A percentile compares a stretch with the other conserved stretches of the same genome.
Evolutionary conservation across 2,329 filamentous ascomycete genomes (phyloP).

Genomic region (Lasiodiplodia hormozganensis): DNA sequence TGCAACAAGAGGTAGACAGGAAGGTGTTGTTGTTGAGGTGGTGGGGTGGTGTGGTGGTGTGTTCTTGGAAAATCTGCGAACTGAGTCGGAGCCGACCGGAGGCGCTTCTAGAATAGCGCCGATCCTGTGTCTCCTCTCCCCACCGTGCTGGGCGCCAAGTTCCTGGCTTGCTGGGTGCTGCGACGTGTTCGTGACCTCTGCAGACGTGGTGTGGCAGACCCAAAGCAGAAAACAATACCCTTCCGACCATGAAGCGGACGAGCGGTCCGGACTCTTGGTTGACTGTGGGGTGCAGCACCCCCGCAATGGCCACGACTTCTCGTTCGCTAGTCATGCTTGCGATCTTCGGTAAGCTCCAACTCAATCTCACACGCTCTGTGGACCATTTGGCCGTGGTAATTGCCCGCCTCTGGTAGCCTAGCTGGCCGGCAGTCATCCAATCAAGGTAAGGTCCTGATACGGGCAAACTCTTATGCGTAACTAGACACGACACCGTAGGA

Average conservation of each 20-base stretch:
- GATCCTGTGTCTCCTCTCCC: background rate
- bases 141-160: slow-evolving; percentile 18
- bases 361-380: background rate
- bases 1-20: background rate
- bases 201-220: background rate
- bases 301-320: slow-evolving; percentile 2
- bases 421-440: background rate
- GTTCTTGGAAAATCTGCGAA: slow-evolving; percentile 6
- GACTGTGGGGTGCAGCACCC: background rate
- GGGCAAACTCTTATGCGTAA: background rate
- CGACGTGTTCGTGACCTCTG: background rate
- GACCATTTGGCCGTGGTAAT: background rate
- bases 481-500: background rate
- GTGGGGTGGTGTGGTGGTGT: background rate
- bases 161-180: background rate
- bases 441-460: background rate
- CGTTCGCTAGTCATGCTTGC: background rate
- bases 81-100: slow-evolving; percentile 12
- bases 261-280: background rate
- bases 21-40: background rate
- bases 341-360: background rate
- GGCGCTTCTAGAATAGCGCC: slow-evolving; percentile 16
- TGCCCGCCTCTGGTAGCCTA: background rate
- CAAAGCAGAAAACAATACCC: background rate
- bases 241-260: background rate